Base-by-base conservation (phyloP, 805 yeast species). In the Saccharomycopsis sp. region DNA sequence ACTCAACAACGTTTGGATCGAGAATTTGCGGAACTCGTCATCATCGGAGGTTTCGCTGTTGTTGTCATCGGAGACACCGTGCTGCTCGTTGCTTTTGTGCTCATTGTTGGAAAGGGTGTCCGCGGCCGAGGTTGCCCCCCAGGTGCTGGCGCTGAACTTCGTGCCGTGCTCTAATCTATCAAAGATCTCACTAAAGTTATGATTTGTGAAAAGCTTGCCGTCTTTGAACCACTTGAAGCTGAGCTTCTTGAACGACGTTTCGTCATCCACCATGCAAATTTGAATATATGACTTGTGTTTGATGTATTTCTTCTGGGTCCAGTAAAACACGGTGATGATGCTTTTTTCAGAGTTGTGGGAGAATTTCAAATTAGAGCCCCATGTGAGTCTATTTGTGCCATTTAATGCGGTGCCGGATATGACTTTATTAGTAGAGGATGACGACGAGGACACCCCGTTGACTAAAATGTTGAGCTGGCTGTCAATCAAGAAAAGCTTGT, bases 141-240 rank as follows among this genome's bases (percentile, higher is more conserved):
- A 7, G 6, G 12, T 2, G 18, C 29, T 26, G 20, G 2, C 13
- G 17, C 18, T 23, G 3, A 35, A n/a, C 26, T 19, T 27, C 18
- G 16, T 33, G 10, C 41, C 41, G 13, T 26, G 26, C 19, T 35
- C 38, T 20, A 35, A 32, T 21, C 27, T 7, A 22, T 41, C 33
- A 26, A 45, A 41, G 4, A 39, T 8, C 13, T 36, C 26, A 6
- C 41, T 41, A 27, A 46, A 43, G 4, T 29, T 36, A 21, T 39
- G 32, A 7, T 34, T 41, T 4, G 9, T 21, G 34, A 30, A 30
- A 19, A 47, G 19, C 10, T 33, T 21, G 13, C 44, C 46, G 27
- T 47, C 46, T 19, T 41, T 43, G 31, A 34, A 37, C 50, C 50
- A 47, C 23, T 37, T 32, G 22, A 47, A 41, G 6, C 16, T n/a